Evolutionary conservation across 2,329 filamentous ascomycete genomes (phyloP), one percentile per base, ranked within the genome.

Genomic region (Epichloe hybrida): DNA sequence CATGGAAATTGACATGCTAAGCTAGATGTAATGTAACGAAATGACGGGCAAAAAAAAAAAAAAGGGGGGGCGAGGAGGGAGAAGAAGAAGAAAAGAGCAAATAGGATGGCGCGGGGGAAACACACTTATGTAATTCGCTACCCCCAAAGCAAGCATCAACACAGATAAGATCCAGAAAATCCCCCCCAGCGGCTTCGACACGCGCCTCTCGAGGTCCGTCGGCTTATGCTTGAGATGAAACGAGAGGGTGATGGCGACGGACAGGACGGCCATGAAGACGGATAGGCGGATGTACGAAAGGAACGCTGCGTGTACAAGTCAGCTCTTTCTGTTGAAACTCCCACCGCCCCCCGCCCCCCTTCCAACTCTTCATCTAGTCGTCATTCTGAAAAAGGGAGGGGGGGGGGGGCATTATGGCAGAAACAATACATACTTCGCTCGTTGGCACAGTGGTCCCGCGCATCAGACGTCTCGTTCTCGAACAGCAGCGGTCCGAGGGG

Each of bases 211-310:
- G 13, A 88, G 65, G 0, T 71, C 62, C 0, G 81, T 79, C 0
- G 93, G 87, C 59, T 82, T 69, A 17, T 73, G 73, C 62, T 89
- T 90, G 47, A 98, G 76, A 62, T 98, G 91, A 66, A 98, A 98
- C 13, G 88, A 95, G 48, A 96, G 75, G 9, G 95, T 82, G 57
- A 98, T 95, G 48, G 93, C 91, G 35, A 95, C 79, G 31, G 87
- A 81, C 8, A 97, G 88, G 48, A 98, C 75, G 56, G 88, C 82
- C 78, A 97, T 90, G 70, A 95, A 95, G 59, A 95, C 80, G 35
- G 86, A 83, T 2, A 97, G 77, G 4, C 90, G 83, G 20, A 97
- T 80, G 77, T 93, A 96, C 2, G 91, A 93, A 31, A 97, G 82
- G 63, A 96, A 96, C 0, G 80, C 76, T 80, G 55, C 0, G 11